phyloP scores from a whole-genome alignment of 345 rosid species.

The Brassica juncea region DNA sequence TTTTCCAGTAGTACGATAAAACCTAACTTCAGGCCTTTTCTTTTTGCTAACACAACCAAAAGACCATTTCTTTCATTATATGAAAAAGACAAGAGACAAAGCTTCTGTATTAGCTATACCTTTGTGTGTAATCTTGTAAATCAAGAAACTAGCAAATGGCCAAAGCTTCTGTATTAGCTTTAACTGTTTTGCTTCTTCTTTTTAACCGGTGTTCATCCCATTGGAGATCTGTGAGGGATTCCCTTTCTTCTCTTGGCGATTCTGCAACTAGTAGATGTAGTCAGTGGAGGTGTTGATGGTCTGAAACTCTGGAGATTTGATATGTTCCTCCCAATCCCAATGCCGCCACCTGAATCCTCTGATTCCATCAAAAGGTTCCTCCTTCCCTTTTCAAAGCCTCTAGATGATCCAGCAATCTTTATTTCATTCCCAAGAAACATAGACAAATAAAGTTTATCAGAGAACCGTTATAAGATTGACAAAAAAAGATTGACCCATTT shows the following conservation, averaged over 20 bases:
- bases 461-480: neutral
- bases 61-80: neutral
- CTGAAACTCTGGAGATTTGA: conserved; percentile 54
- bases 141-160: conserved; percentile 30
- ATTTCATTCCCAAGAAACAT: conserved; percentile 11
- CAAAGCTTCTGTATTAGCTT: conserved; percentile 15
- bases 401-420: conserved; percentile 77
- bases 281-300: conserved; percentile 91
- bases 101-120: conserved; percentile 28
- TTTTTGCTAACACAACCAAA: conserved; percentile 21
- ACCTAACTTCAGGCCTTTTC: conserved; percentile 24
- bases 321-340: conserved; percentile 48
- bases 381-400: conserved; percentile 58
- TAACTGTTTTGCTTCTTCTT: neutral
- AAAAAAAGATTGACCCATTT: conserved; percentile 11
- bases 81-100: neutral
- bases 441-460: conserved; percentile 15
- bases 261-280: conserved; percentile 58
- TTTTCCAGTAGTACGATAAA: conserved; percentile 20
- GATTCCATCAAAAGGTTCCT: conserved; percentile 57
- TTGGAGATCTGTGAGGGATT: conserved; percentile 91
- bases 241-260: conserved; percentile 91
- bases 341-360: conserved; percentile 77
- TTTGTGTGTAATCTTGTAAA: conserved; percentile 23
- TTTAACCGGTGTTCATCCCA: conserved; percentile 45